Evolutionary conservation across 768 basidiomycete species (phyloP), one percentile per base, ranked within the genome.

Genomic region (Trametes punicea): DNA sequence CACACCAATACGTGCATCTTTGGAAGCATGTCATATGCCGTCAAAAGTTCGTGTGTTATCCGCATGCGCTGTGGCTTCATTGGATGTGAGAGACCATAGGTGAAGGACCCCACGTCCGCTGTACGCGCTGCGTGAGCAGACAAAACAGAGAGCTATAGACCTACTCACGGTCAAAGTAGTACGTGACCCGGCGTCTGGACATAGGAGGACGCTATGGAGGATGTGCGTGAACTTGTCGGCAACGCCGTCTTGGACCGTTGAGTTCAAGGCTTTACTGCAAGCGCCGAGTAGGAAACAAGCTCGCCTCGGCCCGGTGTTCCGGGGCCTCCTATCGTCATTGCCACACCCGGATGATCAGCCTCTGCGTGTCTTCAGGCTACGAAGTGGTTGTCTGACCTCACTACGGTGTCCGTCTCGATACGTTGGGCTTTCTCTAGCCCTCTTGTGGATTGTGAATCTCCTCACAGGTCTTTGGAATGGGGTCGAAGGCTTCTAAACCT

Each of bases 11-110:
- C 81, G 64, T 96, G 88, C 91, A 98, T 94, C 73, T 90, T 88
- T 56, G 87, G 85, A 18, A 96, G 77, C 84, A 99, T 88, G 18
- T 86, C 88, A 65, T 98, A 99, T 26, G 91, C 88, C 10, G 86
- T 81, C 23, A 98, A 84, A 49, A 99, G 75, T 62, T 96, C 90
- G 69, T 99, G 94, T 0, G 95, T 90, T 70, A 99, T 88, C 46
- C 88, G 82, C 75, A 98, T 96, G 39, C 96, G 79, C 68, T 96
- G 93, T 0, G 96, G 96, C 72, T 98, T 97, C 93, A 98, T 97
- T 42, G 89, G 89, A 64, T 97, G 95, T 3, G 88, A 87, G 47
- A 88, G 76, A 33, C 92, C 93, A 69, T 92, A 96, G 2, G 87
- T 88, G 67, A 88, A 86, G 25, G 81, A 73, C 25, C 85, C 84